Percentiles rank a stretch among this genome's conserved stretches.
Evolutionary conservation across 768 basidiomycete species (phyloP).

Genomic region (Termitomyces sp.): DNA sequence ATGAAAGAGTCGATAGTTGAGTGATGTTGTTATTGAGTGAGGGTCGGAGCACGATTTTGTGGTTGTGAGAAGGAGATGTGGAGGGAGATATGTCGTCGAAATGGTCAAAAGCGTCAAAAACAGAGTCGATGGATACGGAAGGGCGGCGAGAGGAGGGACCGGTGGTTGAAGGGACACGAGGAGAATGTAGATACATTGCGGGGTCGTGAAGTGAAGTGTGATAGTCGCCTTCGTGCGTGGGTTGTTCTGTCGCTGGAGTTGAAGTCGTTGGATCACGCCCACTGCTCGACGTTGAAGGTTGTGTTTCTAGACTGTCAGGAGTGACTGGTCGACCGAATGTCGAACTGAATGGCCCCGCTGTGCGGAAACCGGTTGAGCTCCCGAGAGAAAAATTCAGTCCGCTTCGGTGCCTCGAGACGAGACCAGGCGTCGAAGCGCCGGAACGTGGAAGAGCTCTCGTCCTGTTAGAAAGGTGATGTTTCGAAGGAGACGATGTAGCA

Average conservation of each 20-base stretch:
- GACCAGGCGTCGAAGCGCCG: conserved; percentile 20
- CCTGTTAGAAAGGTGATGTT: conserved; percentile 12
- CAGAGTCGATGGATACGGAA: conserved; percentile 27
- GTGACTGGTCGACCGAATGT: conserved; percentile 33
- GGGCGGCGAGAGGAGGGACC: conserved; percentile 25
- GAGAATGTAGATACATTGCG: conserved; percentile 20
- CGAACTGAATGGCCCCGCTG: conserved; percentile 9
- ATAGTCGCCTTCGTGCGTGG: conserved; percentile 16
- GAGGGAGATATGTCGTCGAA: conserved; percentile 16
- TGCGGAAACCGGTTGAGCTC: conserved; percentile 11
- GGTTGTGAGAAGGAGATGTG: conserved; percentile 26
- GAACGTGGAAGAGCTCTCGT: conserved; percentile 14
- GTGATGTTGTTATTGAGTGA: conserved; percentile 67
- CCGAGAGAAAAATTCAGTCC: conserved; percentile 20
- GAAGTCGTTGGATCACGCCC: conserved; percentile 37
- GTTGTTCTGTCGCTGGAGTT: conserved; percentile 37
- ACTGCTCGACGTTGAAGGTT: conserved; percentile 42
- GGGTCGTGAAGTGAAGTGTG: conserved; percentile 7
- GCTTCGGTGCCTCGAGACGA: conserved; percentile 19
- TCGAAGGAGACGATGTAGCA: conserved; percentile 14
- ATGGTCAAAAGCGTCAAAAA: conserved; percentile 17
- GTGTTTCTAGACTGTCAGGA: conserved; percentile 47
- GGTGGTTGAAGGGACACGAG: not conserved
- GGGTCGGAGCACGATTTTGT: conserved; percentile 61
- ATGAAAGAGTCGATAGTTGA: conserved; percentile 78